Evolutionary conservation across 2,329 filamentous ascomycete genomes (phyloP), one percentile per base, ranked within the genome.

Genomic region (Cercospora janseana): DNA sequence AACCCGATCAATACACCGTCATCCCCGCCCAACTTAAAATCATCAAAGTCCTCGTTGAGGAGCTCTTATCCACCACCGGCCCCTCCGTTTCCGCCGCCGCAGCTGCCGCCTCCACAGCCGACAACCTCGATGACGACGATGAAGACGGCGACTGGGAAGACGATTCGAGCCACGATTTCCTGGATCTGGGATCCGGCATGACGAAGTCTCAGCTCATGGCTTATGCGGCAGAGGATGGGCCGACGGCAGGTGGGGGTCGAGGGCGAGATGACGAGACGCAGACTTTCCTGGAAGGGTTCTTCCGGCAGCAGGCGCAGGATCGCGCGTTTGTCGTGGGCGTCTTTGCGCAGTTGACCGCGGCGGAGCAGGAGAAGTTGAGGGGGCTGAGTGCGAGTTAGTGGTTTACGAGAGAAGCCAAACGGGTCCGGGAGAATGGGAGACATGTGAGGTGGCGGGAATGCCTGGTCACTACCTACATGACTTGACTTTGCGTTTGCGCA

Each of bases 1-100:
- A 92, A 66, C 93, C 93, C 12, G 91, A 96, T 66, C 85, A 86
- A 67, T 97, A 86, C 73, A 96, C 90, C 4, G 82, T 87, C 53
- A 83, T 98, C 51, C 82, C 91, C 0, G 91, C 91, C 0, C 85
- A 88, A 1, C 79, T 98, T 65, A 98, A 98, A 74, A 96, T 98
- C 54, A 74, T 97, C 70, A 98, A 98, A 75, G 86, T 97, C 3
- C 81, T 98, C 6, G 86, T 97, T 38, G 89, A 95, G 65, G 93
- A 98, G 72, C 81, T 98, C 3, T 77, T 87, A 4, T 89, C 88
- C 0, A 88, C 90, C 1, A 85, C 87, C 4, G 88, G 88, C 18
- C 71, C 56, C 16, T 29, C 48, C 18, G 34, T 83, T 1, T 80
- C 81, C 32, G 72, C 77, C 3, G 74, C 74, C 1, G 80, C 81